A percentile compares a stretch with the other conserved stretches of the same genome.
Conservation (phyloP, 192 early-diverging fungal genomes). For the Funneliformis geosporum region DNA sequence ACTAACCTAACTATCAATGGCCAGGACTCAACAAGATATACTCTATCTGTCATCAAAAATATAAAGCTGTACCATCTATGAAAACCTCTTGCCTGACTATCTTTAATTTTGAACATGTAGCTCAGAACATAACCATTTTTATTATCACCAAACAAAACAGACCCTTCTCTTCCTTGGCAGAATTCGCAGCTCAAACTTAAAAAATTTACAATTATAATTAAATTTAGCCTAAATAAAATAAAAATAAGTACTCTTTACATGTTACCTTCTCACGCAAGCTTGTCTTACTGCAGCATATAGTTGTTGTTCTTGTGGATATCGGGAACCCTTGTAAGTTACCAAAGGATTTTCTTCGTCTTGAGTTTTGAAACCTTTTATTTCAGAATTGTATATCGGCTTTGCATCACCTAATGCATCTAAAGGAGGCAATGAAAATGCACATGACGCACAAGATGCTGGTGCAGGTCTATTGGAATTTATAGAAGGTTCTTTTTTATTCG, state of each 20-base stretch:
- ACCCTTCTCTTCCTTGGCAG: conserved; percentile 63
- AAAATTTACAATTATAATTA: background rate
- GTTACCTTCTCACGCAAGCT: conserved; percentile 49
- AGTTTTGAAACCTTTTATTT: conserved; percentile 40
- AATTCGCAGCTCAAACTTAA: conserved; percentile 63
- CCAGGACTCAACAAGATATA: conserved; percentile 67
- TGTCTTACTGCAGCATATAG: conserved; percentile 45
- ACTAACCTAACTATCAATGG: conserved; percentile 63
- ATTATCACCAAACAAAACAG: conserved; percentile 71
- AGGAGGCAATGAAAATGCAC: conserved; percentile 18
- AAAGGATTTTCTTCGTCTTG: conserved; percentile 43
- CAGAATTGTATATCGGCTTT: background rate
- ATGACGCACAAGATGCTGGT: conserved; percentile 27
- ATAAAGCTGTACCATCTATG: conserved; percentile 61
- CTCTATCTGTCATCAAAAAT: conserved; percentile 65
- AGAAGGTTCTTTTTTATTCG: conserved; percentile 16
- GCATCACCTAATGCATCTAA: background rate
- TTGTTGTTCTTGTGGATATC: conserved; percentile 42
- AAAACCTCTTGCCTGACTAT: conserved; percentile 66
- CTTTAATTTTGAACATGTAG: conserved; percentile 70
- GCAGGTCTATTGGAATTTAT: background rate
- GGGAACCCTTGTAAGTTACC: conserved; percentile 41
- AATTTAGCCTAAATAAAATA: background rate
- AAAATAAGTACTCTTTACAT: background rate
- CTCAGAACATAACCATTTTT: conserved; percentile 67